Evolutionary conservation across 345 rosid species (phyloP).

Genomic region (Aegle marmelos): DNA sequence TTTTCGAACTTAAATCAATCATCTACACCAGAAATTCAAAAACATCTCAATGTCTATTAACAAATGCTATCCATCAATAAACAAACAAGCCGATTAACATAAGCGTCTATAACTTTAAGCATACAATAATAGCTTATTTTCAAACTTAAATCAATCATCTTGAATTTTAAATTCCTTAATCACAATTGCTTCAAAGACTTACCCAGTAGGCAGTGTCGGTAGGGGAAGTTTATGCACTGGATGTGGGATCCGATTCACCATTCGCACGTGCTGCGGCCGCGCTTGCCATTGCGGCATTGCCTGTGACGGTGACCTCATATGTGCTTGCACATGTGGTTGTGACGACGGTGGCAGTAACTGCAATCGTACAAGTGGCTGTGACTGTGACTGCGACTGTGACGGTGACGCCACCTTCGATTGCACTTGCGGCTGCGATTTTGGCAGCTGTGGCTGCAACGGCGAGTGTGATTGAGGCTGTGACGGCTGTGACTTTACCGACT

Average conservation of each 20-base stretch:
- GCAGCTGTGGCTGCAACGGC: constrained; percentile 14
- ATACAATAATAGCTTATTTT: not conserved
- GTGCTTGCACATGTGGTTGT: constrained; percentile 9
- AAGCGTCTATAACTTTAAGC: not conserved
- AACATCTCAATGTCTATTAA: not conserved
- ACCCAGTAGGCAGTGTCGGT: constrained; percentile 33
- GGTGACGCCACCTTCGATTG: constrained; percentile 9
- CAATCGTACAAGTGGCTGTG: constrained; percentile 14
- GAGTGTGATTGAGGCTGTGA: constrained; percentile 13
- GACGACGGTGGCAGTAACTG: constrained; percentile 11
- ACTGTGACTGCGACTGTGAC: constrained; percentile 12
- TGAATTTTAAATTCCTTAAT: not conserved
- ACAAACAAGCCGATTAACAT: not conserved
- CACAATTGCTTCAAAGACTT: constrained; percentile 2
- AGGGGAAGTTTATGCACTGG: constrained; percentile 36
- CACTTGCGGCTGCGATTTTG: constrained; percentile 19
- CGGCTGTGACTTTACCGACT: constrained; percentile 21
- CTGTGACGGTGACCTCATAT: constrained; percentile 14
- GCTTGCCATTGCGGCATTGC: constrained; percentile 25
- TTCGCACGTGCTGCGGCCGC: constrained; percentile 25
- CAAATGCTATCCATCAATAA: not conserved
- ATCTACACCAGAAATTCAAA: not conserved
- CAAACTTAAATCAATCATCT: not conserved
- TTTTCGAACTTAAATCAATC: not conserved
- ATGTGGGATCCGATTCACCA: constrained; percentile 32